phyloP scores from a whole-genome alignment of 106 monocot species.

The Alisma plantagoaquatica region DNA sequence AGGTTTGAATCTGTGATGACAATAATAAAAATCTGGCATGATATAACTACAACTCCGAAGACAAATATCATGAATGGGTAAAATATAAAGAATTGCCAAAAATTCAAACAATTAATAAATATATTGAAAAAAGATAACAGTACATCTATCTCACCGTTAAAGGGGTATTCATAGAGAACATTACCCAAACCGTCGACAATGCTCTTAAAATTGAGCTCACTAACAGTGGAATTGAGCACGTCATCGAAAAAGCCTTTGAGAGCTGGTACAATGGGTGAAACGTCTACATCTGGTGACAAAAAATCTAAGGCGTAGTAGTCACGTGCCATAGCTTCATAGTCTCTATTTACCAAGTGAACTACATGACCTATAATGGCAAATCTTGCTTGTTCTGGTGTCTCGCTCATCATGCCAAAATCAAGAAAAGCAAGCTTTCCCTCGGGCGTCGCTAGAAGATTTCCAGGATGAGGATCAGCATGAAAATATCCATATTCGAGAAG shows the following conservation, averaged over 20 bases:
- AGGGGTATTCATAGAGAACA: conserved; percentile 95
- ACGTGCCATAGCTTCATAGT: conserved; percentile 98
- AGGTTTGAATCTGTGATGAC: no score
- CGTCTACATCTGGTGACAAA: conserved; percentile 79
- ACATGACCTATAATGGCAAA: conserved; percentile 94
- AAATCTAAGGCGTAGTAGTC: conserved; percentile 98
- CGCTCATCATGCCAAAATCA: conserved; percentile 99
- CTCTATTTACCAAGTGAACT: conserved; percentile 99
- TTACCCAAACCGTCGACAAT: conserved; percentile 88
- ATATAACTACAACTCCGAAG: no score
- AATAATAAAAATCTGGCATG: no score
- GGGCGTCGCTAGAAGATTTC: conserved; percentile 92
- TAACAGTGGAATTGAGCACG: conserved; percentile 87
- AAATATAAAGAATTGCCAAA: no score
- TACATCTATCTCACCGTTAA: conserved; percentile 94
- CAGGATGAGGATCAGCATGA: conserved; percentile 98
- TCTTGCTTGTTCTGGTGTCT: conserved; percentile 95
- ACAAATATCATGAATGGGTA: no score
- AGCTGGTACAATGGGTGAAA: conserved; percentile 95
- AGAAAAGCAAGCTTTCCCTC: conserved; percentile 96
- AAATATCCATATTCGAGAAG: conserved; percentile 96
- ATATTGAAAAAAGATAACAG: no score
- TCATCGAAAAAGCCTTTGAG: conserved; percentile 87
- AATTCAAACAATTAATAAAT: no score
- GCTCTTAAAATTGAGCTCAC: conserved; percentile 97